A percentile compares a stretch with the other conserved stretches of the same genome.
Conservation (phyloP, 2,329 filamentous ascomycete genomes). For the Fusarium metavorans region DNA sequence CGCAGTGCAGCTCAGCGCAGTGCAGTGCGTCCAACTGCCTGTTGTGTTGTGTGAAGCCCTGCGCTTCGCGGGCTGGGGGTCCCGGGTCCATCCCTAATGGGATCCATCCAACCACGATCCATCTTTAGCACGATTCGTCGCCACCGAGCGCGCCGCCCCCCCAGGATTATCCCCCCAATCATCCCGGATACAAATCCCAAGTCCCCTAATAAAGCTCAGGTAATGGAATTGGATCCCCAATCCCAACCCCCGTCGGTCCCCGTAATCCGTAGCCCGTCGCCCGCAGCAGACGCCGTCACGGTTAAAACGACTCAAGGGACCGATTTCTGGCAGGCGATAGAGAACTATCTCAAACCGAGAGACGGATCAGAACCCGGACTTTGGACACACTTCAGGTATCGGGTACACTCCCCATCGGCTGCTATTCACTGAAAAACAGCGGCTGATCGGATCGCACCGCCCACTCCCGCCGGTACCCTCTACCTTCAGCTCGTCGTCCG, state of each 20-base stretch:
- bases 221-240: slow-evolving; percentile 31
- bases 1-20: neutral
- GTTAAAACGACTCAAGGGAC: slow-evolving; percentile 8
- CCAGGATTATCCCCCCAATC: slow-evolving; percentile 19
- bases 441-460: slow-evolving; percentile 13
- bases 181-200: slow-evolving; percentile 4
- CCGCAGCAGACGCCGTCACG: slow-evolving; percentile 4
- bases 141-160: slow-evolving; percentile 9
- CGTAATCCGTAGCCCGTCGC: slow-evolving; percentile 15
- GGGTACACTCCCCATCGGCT: slow-evolving; percentile 6
- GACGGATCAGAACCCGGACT: slow-evolving; percentile 23
- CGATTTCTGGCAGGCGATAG: neutral
- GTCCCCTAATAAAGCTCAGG: slow-evolving; percentile 20
- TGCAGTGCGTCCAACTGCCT: neutral
- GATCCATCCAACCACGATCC: slow-evolving; percentile 14
- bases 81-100: neutral
- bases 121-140: slow-evolving; percentile 10
- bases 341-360: slow-evolving; percentile 17
- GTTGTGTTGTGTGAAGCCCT: slow-evolving; percentile 5
- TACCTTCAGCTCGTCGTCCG: slow-evolving; percentile 14
- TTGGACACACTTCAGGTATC: slow-evolving; percentile 17
- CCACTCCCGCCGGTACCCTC: slow-evolving; percentile 24
- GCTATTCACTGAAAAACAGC: slow-evolving; percentile 13
- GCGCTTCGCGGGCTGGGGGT: neutral
- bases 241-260: slow-evolving; percentile 19